Evolutionary conservation across 164 flowering plant genomes (phyloP).

Genomic region (Sextonia rubra): DNA sequence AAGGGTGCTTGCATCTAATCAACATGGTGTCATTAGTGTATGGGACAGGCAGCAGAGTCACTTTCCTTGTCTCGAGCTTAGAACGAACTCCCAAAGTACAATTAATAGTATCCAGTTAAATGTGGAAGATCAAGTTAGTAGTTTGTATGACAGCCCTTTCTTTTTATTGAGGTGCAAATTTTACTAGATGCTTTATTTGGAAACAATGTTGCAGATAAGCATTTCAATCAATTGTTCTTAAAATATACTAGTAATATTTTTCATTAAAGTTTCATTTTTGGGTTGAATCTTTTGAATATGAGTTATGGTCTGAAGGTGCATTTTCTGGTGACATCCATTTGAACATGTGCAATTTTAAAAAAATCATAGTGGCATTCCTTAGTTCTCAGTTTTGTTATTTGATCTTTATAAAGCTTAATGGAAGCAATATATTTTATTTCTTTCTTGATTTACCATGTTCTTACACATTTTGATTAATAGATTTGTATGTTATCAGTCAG

Average conservation of each 20-base stretch:
- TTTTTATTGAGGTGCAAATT: background rate
- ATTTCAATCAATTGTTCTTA: background rate
- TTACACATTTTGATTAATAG: too few species aligned
- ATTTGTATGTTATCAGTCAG: too few species aligned
- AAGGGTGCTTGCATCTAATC: slow-evolving; percentile 82
- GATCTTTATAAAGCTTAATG: too few species aligned
- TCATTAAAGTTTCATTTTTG: too few species aligned
- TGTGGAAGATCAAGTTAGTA: slow-evolving; percentile 64
- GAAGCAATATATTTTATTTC: too few species aligned
- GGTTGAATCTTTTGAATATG: background rate
- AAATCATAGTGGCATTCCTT: too few species aligned
- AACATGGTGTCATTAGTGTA: slow-evolving; percentile 49
- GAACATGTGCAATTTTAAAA: too few species aligned
- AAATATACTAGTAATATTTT: too few species aligned
- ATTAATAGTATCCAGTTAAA: slow-evolving; percentile 71
- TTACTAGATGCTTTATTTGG: background rate
- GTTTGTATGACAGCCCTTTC: background rate
- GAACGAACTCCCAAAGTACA: slow-evolving; percentile 31
- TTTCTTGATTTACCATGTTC: too few species aligned
- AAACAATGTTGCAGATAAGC: background rate
- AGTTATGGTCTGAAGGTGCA: too few species aligned
- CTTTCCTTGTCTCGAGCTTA: slow-evolving; percentile 70
- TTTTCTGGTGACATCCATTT: too few species aligned
- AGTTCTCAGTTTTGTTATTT: too few species aligned
- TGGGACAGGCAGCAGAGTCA: slow-evolving; percentile 82